Conservation (phyloP, 1,284 basidiomycete genomes). For the Rhodotorula glutinis region DNA sequence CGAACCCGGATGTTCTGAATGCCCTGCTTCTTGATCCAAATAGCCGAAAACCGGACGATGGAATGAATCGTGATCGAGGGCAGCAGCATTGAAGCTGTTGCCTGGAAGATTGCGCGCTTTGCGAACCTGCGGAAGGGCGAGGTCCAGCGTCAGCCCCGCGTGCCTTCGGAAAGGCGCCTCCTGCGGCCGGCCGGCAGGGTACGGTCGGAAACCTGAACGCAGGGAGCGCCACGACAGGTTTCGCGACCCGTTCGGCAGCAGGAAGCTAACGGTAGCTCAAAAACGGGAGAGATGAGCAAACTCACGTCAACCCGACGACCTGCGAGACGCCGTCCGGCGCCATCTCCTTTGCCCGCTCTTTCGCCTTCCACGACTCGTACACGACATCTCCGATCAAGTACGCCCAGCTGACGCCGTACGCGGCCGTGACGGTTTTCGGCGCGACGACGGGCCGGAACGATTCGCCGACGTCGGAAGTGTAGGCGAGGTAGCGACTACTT, state of each 20-base stretch:
- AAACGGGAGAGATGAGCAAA: not conserved
- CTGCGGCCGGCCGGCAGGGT: no score
- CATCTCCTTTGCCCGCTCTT: conserved; percentile 51
- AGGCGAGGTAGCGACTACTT: conserved; percentile 9
- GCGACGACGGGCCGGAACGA: conserved; percentile 84
- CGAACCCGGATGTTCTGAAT: not conserved
- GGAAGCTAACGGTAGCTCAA: no score
- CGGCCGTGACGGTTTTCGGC: conserved; percentile 71
- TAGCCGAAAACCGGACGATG: conserved; percentile 56
- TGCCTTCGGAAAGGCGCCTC: no score
- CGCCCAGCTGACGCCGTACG: conserved; percentile 56
- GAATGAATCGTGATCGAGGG: conserved; percentile 53
- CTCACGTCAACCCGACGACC: conserved; percentile 27
- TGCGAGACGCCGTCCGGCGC: conserved; percentile 15
- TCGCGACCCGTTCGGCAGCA: no score
- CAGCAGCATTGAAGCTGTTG: conserved; percentile 72
- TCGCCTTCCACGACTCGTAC: conserved; percentile 87
- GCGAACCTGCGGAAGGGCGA: conserved; percentile 5
- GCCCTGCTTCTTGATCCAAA: conserved; percentile 19
- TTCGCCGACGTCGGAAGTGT: conserved; percentile 70
- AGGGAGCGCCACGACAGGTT: no score
- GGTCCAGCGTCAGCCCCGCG: no score
- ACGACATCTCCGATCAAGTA: conserved; percentile 69
- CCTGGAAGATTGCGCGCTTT: conserved; percentile 63
- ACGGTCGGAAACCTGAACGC: no score